Base-by-base conservation (phyloP, 352 stramenopile species). In the Chloridella minuta region DNA sequence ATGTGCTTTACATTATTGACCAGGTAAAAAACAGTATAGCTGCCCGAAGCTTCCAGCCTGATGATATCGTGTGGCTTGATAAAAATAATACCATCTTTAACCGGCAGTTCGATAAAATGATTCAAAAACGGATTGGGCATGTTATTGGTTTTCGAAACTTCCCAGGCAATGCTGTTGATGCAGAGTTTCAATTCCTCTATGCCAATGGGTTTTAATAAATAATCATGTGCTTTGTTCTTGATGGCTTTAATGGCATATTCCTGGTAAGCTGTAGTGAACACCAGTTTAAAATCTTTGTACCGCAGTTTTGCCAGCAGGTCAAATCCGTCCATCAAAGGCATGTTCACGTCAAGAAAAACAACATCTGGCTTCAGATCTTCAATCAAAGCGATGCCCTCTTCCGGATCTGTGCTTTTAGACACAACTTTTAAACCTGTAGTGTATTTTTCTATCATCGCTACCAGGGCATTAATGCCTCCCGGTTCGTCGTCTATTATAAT, bases 181-280 rank as follows among this genome's bases (percentile, higher is more conserved):
- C 10, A 66, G n/a, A n/a, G n/a, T 66, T n/a, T 66, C 10, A 66
- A n/a, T 18, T 66, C 40, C n/a, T 66, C 40, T 18, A 18, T 10
- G n/a, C n/a, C 40, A n/a, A 66, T 66, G 40, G 40, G 40, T 66
- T 66, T 66, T 66, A 66, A 66, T 66, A 66, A 66, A 66, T 66
- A 66, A 66, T 66, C 40, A 66, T 18, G 10, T 10, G 40, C 40
- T 10, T 66, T n/a, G n/a, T 66, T 66, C n/a, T 66, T 66, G 10
- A 66, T 18, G n/a, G 40, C 40, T 10, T n/a, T 10, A 18, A 66
- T 18, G n/a, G 40, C 40, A n/a, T 66, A 66, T 66, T 66, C 40
- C 40, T 66, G 40, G 40, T 66, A n/a, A n/a, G 40, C 40, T n/a
- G 40, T 66, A n/a, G 40, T 66, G 40, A 66, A 66, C 10, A 66